Base-by-base conservation (phyloP, 768 basidiomycete species). In the Tricholomella constricta region DNA sequence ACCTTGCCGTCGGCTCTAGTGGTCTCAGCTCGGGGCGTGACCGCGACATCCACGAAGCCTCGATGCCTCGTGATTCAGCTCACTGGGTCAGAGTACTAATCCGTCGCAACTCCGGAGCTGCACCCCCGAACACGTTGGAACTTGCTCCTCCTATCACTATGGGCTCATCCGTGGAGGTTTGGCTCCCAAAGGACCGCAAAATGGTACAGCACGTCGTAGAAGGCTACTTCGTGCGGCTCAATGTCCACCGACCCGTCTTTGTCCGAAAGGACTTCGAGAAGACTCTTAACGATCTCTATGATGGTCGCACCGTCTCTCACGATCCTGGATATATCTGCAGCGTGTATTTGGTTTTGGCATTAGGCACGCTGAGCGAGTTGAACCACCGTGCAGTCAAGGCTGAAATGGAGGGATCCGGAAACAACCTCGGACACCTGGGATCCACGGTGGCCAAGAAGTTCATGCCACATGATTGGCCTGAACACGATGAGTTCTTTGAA, bases 401-500 rank as follows among this genome's bases (percentile, higher is more conserved):
- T 41, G 80, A 85, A 37, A 72, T 78, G 36, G 74, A 78, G 42
- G 73, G 75, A 12, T 63, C 70, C n/a, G n/a, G n/a, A 23, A 68
- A 71, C 35, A 37, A 61, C 11, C 58, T 66, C 14, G 67, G 70
- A 36, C 67, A 69, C 37, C 59, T 76, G 12, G 57, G 77, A 27
- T 62, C 74, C 47, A 62, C 72, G 17, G 70, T 79, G 12, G 75
- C 78, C 12, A 84, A 84, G 68, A 82, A 81, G 52, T 76, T 88
- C 29, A 80, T 91, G 75, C 82, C 83, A 12, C 63, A 72, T 7
- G 75, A 78, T 45, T 94, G 90, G 90, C 91, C 91, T 10, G 82
- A 82, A 35, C 86, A 90, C 54, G 88, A 89, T 56, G 89, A 92
- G 61, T 91, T 94, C 68, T 91, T 92, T 67, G 85, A 89, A 56